These are phyloP conservation scores for Yarrowia yakushimensis DNA, from an alignment of 805 yeast genomes.

Conservation along the genomic window DNA sequence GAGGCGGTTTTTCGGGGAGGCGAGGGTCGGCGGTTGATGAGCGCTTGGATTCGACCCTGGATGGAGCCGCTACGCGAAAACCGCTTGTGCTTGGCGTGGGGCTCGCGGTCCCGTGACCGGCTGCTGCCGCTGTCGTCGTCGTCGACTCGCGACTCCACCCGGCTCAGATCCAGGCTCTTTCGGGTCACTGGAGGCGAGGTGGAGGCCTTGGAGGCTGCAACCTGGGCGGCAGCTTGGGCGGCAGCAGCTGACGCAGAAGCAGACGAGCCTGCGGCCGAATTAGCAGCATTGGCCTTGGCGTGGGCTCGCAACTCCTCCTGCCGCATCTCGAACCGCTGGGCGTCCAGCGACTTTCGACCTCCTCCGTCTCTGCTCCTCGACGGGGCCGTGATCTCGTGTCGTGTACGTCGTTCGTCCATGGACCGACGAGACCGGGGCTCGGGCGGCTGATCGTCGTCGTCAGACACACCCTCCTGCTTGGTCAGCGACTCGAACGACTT, in stretches of 20 bases:
- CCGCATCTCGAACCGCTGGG: conserved; percentile 14
- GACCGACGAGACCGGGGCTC: conserved; percentile 7
- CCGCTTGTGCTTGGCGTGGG: conserved; percentile 29
- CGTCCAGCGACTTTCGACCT: conserved; percentile 7
- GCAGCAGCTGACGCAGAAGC: not conserved
- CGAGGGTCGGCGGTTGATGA: conserved; percentile 39
- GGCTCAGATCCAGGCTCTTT: conserved; percentile 3
- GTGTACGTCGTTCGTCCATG: not conserved
- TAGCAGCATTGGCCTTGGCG: conserved; percentile 3
- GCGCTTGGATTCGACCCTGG: conserved; percentile 39
- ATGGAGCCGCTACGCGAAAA: conserved; percentile 36
- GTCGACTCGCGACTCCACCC: conserved; percentile 16
- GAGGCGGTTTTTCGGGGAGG: conserved; percentile 60
- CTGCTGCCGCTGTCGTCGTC: not conserved
- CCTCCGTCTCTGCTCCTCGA: conserved; percentile 8
- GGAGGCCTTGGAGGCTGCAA: not conserved
- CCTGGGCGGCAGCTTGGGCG: not conserved
- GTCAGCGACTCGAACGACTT: conserved; percentile 15
- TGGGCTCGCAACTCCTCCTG: conserved; percentile 23
- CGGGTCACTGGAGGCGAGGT: not conserved
- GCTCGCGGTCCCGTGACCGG: not conserved
- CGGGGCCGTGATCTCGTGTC: not conserved
- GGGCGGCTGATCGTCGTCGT: conserved; percentile 1
- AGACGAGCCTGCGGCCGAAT: not conserved
- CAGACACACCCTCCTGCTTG: conserved; percentile 6